Base-by-base conservation (phyloP, 805 yeast genomes). In the Cyberlindnera sargentensis region DNA sequence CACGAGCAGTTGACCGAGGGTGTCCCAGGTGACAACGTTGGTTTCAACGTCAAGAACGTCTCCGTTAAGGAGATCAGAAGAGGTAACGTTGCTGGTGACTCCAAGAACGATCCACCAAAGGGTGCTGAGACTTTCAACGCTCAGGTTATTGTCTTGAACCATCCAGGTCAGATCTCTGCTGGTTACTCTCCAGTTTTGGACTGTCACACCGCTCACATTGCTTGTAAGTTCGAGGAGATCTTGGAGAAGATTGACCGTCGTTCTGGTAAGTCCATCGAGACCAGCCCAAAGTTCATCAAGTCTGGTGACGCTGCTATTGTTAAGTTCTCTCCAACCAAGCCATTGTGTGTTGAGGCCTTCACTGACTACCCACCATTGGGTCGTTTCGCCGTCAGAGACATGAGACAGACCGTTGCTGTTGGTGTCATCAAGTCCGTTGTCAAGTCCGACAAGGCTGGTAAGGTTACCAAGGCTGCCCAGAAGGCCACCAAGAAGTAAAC, bases 331-430 rank as follows among this genome's bases (percentile, higher is more conserved):
- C 39, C 39, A 36, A 36, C 32, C 39, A 36, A 36, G 39, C 39
- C 39, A 36, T 27, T 36, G 39, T 40, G 40, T 76, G 96, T 90
- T 63, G 96, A 89, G 78, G 83, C 95, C 62, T 90, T 82, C 84
- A 74, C 82, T 66, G 91, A 86, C 71, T 89, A 89, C 85, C 96
- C 95, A 72, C 98, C 96, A 80, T 75, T 91, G 73, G 93, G 95
- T 80, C 88, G 98, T 84, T 82, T 90, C 78, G 91, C 91, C 71
- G 96, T 89, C 81, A 90, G 97, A 85, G 97, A 89, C 78, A 89
- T 89, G 97, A 86, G 97, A 85, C 96, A 89, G 78, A 90, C 97
- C 64, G 97, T 90, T 66, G 97, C 97, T 71, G 97, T 90, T 89
- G 91, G 89, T 89, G 84, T 73, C 88, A 56, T 38, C 41, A 38